Evolutionary conservation across 768 basidiomycete species (phyloP).

Genomic region (Leccinum boreale): DNA sequence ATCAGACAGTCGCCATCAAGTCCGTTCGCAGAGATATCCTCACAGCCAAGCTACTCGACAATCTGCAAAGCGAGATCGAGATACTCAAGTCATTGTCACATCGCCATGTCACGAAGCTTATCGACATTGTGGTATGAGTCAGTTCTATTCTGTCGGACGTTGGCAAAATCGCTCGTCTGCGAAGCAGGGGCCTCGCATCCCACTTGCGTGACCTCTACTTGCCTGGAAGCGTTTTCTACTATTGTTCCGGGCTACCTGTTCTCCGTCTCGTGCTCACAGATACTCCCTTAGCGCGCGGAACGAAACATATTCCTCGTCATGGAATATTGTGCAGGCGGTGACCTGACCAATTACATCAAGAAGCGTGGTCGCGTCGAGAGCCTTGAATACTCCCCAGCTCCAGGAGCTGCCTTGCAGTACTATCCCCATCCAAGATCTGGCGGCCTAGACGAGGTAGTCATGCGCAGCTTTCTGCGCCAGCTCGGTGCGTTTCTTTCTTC

Average conservation of each 20-base stretch:
- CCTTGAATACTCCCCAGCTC: slow-evolving; percentile 73
- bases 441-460: slow-evolving; percentile 86
- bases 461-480: slow-evolving; percentile 89
- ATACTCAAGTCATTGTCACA: slow-evolving; percentile 94
- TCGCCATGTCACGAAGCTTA: slow-evolving; percentile 86
- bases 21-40: slow-evolving; percentile 86
- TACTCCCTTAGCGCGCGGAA: slow-evolving; percentile 55
- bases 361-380: slow-evolving; percentile 92
- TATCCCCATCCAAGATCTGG: slow-evolving; percentile 91
- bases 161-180: neutral
- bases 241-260: neutral
- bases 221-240: neutral
- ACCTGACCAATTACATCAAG: slow-evolving; percentile 96
- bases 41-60: slow-evolving; percentile 90
- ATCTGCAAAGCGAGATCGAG: slow-evolving; percentile 96
- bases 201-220: neutral
- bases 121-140: slow-evolving; percentile 81
- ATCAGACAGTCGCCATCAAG: slow-evolving; percentile 87
- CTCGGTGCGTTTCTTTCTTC: slow-evolving; percentile 50
- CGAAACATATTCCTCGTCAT: slow-evolving; percentile 91
- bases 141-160: slow-evolving; percentile 1
- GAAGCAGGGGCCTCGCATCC: neutral
- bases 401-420: slow-evolving; percentile 70
- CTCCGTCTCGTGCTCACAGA: slow-evolving; percentile 8
- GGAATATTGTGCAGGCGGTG: slow-evolving; percentile 95